Conservation (phyloP, 2,329 filamentous ascomycete species). For the Fusarium camptoceras region DNA sequence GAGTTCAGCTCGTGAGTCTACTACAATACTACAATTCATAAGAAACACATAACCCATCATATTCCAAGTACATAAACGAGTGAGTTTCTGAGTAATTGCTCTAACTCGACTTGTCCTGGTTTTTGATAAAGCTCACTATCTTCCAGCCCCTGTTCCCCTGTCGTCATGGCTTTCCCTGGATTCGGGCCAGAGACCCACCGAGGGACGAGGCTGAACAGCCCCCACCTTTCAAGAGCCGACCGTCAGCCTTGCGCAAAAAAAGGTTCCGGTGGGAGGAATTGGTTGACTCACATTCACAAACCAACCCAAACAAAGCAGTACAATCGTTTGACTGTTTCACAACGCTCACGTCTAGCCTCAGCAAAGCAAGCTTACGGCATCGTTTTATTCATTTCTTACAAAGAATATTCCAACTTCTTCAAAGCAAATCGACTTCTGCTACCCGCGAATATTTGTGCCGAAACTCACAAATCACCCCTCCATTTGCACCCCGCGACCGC, state of each 20-base stretch:
- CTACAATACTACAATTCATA: neutral
- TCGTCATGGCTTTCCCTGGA: conserved; percentile 31
- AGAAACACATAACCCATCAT: neutral
- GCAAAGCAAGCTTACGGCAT: conserved; percentile 6
- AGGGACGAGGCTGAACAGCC: conserved; percentile 38
- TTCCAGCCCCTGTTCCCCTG: conserved; percentile 16
- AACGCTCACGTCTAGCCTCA: conserved; percentile 10
- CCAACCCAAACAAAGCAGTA: conserved; percentile 15
- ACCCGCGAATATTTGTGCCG: conserved; percentile 8
- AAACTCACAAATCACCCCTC: conserved; percentile 33
- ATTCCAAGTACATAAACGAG: neutral
- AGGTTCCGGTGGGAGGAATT: conserved; percentile 33
- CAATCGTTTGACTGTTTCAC: conserved; percentile 21
- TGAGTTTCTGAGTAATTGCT: neutral
- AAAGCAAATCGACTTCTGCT: neutral
- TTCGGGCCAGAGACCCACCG: conserved; percentile 17
- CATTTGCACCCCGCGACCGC: conserved; percentile 35
- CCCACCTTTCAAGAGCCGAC: conserved; percentile 32
- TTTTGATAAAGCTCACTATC: neutral
- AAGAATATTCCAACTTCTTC: neutral
- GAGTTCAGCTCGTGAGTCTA: neutral
- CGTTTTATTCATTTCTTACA: neutral
- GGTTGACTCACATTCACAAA: conserved; percentile 45
- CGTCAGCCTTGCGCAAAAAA: conserved; percentile 47
- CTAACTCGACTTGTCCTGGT: neutral